Evolutionary conservation across 352 stramenopile species (phyloP).

Genomic region (Pythium vanterpoolii): DNA sequence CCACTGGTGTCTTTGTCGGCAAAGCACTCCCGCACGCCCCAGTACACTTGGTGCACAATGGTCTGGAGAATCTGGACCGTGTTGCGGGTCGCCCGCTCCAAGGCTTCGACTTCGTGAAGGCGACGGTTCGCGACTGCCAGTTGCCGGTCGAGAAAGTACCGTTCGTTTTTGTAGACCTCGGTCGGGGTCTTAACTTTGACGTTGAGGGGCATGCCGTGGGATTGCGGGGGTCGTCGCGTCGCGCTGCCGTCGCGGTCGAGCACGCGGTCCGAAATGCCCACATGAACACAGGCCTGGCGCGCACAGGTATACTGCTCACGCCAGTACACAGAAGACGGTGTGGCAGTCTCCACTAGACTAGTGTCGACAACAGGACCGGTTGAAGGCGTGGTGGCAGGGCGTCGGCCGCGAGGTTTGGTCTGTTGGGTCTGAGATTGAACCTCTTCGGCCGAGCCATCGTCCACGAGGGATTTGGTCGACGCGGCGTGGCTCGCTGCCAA

Average conservation of each 20-base stretch:
- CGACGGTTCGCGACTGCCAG: conserved; percentile 39
- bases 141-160: conserved; percentile 55
- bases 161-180: conserved; percentile 62
- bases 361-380: neutral
- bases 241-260: conserved; percentile 38
- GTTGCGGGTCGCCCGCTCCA: conserved; percentile 65
- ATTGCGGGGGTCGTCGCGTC: conserved; percentile 14
- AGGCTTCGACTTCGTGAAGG: conserved; percentile 44
- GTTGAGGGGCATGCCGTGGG: conserved; percentile 21
- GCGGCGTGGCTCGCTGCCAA: conserved; percentile 34
- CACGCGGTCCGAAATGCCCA: conserved; percentile 65
- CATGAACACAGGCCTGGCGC: conserved; percentile 65
- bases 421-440: conserved; percentile 15
- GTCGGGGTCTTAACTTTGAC: conserved; percentile 49
- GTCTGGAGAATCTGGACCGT: conserved; percentile 50
- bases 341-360: neutral
- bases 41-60: conserved; percentile 49
- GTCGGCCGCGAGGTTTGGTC: neutral
- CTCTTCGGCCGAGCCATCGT: conserved; percentile 35
- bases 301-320: conserved; percentile 45
- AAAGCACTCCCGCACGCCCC: conserved; percentile 47
- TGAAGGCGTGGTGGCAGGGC: neutral
- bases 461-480: conserved; percentile 34
- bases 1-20: conserved; percentile 38
- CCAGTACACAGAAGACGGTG: conserved; percentile 18